Percentiles rank a stretch among this genome's conserved stretches.
phyloP scores from a whole-genome alignment of 768 basidiomycete genomes.

The Gloeostereum incarnatum region DNA sequence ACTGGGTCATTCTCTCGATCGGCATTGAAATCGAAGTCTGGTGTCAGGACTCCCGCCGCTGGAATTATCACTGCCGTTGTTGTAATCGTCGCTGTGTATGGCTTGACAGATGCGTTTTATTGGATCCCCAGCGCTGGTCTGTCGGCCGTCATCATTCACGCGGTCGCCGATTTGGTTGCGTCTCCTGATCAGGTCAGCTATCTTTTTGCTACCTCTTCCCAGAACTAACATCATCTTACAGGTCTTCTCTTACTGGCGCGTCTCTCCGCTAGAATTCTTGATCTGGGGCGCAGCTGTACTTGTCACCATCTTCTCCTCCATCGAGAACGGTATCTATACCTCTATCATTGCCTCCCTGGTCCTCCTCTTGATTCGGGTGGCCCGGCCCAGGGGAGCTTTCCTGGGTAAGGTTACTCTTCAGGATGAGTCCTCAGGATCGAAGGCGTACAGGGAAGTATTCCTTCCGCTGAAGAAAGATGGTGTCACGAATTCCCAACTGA shows the following conservation, averaged over 20 bases:
- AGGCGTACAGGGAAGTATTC: constrained; percentile 64
- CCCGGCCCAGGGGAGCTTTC: constrained; percentile 85
- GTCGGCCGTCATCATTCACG: constrained; percentile 94
- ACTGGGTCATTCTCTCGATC: constrained; percentile 99
- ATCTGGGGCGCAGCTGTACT: constrained; percentile 85
- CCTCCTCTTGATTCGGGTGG: constrained; percentile 78
- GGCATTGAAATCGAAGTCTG: constrained; percentile 91
- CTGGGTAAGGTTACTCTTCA: constrained; percentile 74
- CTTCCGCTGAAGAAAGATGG: constrained; percentile 60
- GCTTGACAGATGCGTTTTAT: constrained; percentile 86
- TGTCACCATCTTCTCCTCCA: constrained; percentile 86
- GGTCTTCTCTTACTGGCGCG: constrained; percentile 87
- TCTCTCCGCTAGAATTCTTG: constrained; percentile 86
- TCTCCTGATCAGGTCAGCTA: constrained; percentile 50
- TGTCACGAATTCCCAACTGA: constrained; percentile 59
- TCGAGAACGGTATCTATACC: constrained; percentile 89
- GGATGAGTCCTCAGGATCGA: constrained; percentile 22
- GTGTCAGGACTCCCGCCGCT: constrained; percentile 91
- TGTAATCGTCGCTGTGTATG: constrained; percentile 91
- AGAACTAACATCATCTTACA: constrained; percentile 19
- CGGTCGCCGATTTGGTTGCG: constrained; percentile 82
- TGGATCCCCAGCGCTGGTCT: constrained; percentile 79
- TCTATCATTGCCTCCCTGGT: constrained; percentile 74
- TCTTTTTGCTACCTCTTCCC: neutral
- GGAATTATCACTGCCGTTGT: constrained; percentile 81